Base-by-base conservation (phyloP, 164 flowering plant genomes). In the Cinnamomum chago region DNA sequence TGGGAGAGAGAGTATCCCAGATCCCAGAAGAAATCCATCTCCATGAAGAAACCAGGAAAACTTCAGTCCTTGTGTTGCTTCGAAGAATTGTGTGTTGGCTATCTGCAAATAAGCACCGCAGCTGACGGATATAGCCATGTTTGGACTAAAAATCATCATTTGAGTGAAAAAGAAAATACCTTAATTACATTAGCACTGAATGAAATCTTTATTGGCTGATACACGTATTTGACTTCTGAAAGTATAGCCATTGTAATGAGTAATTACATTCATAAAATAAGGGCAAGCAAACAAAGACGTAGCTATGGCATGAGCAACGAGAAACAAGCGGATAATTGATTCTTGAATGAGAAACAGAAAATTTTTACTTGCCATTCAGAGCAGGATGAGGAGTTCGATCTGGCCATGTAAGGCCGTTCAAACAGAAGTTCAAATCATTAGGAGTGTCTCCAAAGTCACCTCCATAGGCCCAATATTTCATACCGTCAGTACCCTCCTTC, bases 371-470 rank as follows among this genome's bases (percentile, higher is more conserved):
- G 90, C 99, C 99, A 78, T 92, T 83, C 69, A 95, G 24, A 73
- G 92, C 97, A 72, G 99, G 99, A 84, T 95, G 99, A 73, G 93
- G 90, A 72, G 90, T 90, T 80, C 99, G 87, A 83, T 95, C 99
- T 58, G 99, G 98, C 98, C 98, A 95, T 13, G 68, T 77, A 70
- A 95, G 75, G 15, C 99, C 99, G 81, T 93, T 90, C 75, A 93
- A 79, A 78, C 99, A 95, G 81, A 95, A 95, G 84, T 93, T 95
- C 77, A 84, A 81, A 79, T 95, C 99, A 84, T 95, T 92, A 27
- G 97, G 98, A 27, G 72, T 76, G 80, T 95, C 99, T 23, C 99
- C 99, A 82, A 95, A 95, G 83, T 95, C 96, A 73, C 99, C 99
- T 80, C 99, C 99, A 87, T 93, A 95, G 15, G 98, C 99, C 99